Evolutionary conservation across 129 eudicot genomes (phyloP).

Genomic region (Rutidosis leptorrhynchoides): DNA sequence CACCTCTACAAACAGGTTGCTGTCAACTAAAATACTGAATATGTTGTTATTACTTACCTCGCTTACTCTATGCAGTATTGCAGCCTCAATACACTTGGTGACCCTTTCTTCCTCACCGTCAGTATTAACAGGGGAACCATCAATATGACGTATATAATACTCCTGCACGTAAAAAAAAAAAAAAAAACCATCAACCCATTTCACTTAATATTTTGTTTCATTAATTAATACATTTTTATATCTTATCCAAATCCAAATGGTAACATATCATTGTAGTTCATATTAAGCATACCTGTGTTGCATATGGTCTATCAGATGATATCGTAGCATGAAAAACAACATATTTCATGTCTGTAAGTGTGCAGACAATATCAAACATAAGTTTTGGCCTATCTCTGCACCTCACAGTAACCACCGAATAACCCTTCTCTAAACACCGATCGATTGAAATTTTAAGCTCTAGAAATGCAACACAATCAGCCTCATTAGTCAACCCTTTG

Average conservation of each 20-base stretch:
- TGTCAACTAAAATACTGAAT: not conserved
- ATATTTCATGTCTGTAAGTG: constrained; percentile 92
- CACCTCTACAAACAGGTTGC: not conserved
- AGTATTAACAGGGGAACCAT: constrained; percentile 66
- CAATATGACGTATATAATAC: constrained; percentile 74
- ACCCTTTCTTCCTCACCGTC: constrained; percentile 86
- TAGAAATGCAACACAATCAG: constrained; percentile 33
- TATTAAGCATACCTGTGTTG: constrained; percentile 66
- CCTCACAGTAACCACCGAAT: constrained; percentile 69
- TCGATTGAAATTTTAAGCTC: constrained; percentile 63
- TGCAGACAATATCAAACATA: constrained; percentile 95
- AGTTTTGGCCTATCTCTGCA: constrained; percentile 83
- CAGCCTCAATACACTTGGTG: constrained; percentile 84
- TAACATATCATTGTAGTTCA: not conserved
- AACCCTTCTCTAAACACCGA: constrained; percentile 71
- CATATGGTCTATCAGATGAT: constrained; percentile 71
- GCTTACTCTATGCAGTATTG: constrained; percentile 73
- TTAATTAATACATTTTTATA: not conserved
- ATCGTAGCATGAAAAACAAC: constrained; percentile 90
- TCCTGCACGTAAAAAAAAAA: constrained; percentile 45
- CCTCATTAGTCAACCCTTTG: constrained; percentile 29
- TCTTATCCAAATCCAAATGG: not conserved
- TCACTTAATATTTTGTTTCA: not conserved
- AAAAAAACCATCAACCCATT: not conserved
- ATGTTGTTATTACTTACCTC: constrained; percentile 49